A percentile compares a stretch with the other conserved stretches of the same genome.
Evolutionary conservation across 805 yeast species (phyloP).

Genomic region (Saccharomycopsis selenospora): DNA sequence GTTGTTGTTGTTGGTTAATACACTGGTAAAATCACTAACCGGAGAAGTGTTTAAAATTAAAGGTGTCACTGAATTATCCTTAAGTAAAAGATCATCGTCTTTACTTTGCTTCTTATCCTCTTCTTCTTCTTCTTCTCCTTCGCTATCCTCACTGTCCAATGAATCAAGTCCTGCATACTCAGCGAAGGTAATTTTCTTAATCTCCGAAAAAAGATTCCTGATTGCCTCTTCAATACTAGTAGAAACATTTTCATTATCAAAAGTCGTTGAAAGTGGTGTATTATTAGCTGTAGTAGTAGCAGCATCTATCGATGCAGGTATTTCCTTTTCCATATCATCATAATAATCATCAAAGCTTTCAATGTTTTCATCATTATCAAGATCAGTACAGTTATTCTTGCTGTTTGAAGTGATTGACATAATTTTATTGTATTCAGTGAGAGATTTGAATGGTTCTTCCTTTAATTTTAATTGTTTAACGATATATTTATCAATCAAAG

Average conservation of each 20-base stretch:
- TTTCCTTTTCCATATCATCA: conserved; percentile 9
- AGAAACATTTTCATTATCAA: conserved; percentile 2
- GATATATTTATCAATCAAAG: conserved; percentile 10
- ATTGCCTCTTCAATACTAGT: conserved; percentile 8
- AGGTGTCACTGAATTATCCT: conserved; percentile 10
- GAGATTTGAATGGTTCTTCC: conserved; percentile 14
- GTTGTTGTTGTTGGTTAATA: background rate
- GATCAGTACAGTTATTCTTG: conserved; percentile 4
- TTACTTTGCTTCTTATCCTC: too few species aligned
- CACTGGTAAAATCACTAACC: background rate
- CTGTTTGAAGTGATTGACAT: background rate
- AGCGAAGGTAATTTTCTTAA: conserved; percentile 6
- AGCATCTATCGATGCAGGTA: too few species aligned
- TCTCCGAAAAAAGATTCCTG: conserved; percentile 7
- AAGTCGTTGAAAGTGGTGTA: background rate
- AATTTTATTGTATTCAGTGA: conserved; percentile 3
- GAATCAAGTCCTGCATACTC: conserved; percentile 15
- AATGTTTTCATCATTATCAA: conserved; percentile 11
- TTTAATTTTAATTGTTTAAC: conserved; percentile 7
- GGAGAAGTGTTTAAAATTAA: conserved; percentile 4
- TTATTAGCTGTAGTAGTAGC: background rate
- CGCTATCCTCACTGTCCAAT: background rate
- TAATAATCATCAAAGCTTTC: conserved; percentile 13
- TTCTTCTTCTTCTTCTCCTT: too few species aligned
- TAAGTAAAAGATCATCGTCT: background rate